Base-by-base conservation (phyloP, 495 filamentous ascomycete genomes). In the Aspergillus kassunensis region DNA sequence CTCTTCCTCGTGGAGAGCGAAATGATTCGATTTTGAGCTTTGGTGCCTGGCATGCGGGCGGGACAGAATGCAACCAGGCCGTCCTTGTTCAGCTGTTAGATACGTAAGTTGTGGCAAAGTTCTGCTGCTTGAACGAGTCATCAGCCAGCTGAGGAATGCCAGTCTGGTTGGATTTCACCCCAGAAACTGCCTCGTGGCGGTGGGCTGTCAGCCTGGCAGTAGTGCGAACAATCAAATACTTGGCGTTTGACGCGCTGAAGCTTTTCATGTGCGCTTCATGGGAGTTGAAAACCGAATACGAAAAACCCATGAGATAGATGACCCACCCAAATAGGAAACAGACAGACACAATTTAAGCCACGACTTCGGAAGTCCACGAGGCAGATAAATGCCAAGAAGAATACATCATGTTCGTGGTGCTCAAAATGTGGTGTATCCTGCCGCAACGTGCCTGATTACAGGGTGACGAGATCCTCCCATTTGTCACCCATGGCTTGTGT, bases 161-260 rank as follows among this genome's bases (percentile, higher is more conserved):
- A 4, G 24, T 27, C 9, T 4, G 24, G 4, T 27, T 4, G 24
- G 24, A 35, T 4, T 16, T 12, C 33, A 35, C 33, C 55, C 44
- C 49, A 27, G 24, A 27, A 27, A 58, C 24, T 29, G 41, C 56
- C 56, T 58, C 56, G 46, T 58, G 56, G 56, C 56, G 40, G 51
- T 54, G 56, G 51, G 29, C 44, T 48, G 2, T 54, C 41, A 18
- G 33, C 33, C 23, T 31, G 36, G 37, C 48, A 51, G 48, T 51
- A 51, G 48, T 43, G 48, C 48, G 7, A 25, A 43, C 25, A 23
- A 23, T 43, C 21, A 4, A 46, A 53, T 53, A 42, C 50, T 53
- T 53, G 30, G 50, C 50, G n/a, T n/a, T n/a, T n/a, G n/a, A n/a
- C n/a, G n/a, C n/a, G n/a, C n/a, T n/a, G n/a, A n/a, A n/a, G n/a